A percentile compares a stretch with the other conserved stretches of the same genome.
These are phyloP conservation scores for Amylocystis lapponica DNA, from an alignment of 768 basidiomycete genomes.

Conservation along the genomic window DNA sequence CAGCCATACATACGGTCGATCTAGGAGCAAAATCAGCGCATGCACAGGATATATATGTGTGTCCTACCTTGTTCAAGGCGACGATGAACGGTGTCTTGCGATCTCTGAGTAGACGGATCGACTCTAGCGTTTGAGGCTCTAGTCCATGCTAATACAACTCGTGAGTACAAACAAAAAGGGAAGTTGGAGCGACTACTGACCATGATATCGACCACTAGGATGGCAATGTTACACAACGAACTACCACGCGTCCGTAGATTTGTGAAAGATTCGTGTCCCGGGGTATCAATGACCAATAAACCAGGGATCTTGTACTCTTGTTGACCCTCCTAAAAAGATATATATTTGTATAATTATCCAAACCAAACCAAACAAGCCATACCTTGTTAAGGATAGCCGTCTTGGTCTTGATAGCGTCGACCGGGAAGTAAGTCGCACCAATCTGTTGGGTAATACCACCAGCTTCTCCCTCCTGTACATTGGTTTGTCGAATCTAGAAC, in stretches of 20 bases:
- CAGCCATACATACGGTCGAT: constrained; percentile 98
- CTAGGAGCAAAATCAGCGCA: constrained; percentile 33
- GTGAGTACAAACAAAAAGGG: background rate
- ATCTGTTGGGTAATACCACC: constrained; percentile 99
- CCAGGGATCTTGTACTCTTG: constrained; percentile 98
- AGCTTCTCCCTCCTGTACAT: constrained; percentile 98
- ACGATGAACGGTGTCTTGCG: constrained; percentile 98
- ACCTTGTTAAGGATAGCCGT: constrained; percentile 91
- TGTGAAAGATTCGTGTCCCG: constrained; percentile 98
- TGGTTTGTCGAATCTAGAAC: constrained; percentile 95
- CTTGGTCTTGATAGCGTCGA: constrained; percentile 89
- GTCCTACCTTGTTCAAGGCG: constrained; percentile 85
- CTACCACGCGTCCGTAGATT: constrained; percentile 94
- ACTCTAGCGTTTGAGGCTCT: constrained; percentile 97
- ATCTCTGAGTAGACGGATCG: constrained; percentile 83
- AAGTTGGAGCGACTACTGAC: constrained; percentile 32
- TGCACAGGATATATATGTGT: background rate
- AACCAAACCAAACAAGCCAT: constrained; percentile 7
- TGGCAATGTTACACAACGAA: constrained; percentile 97
- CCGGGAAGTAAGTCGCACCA: constrained; percentile 98
- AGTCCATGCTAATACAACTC: constrained; percentile 77
- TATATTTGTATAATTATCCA: constrained; percentile 2
- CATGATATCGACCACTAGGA: constrained; percentile 98
- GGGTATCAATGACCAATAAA: constrained; percentile 93
- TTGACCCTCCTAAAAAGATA: constrained; percentile 48